Conservation (phyloP, 1,284 basidiomycete species). For the Cryptococcus neoformans region DNA sequence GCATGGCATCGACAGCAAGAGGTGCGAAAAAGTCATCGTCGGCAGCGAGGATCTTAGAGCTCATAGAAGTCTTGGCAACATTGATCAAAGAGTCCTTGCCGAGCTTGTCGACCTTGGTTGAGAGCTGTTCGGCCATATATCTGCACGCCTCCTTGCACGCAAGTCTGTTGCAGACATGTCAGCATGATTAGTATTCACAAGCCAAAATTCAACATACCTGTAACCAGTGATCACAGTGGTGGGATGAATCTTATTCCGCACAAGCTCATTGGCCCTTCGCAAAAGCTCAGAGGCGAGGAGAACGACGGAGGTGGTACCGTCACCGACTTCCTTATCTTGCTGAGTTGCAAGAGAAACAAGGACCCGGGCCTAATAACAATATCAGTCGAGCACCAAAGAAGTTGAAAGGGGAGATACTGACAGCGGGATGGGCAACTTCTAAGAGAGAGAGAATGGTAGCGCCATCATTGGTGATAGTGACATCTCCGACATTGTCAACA, state of each 20-base stretch:
- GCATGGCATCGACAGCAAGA: slow-evolving; percentile 98
- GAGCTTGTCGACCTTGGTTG: slow-evolving; percentile 88
- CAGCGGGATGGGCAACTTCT: slow-evolving; percentile 90
- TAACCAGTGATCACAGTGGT: slow-evolving; percentile 99
- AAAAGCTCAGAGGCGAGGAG: slow-evolving; percentile 95
- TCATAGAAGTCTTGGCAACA: slow-evolving; percentile 98
- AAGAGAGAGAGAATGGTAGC: slow-evolving; percentile 94
- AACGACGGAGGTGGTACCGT: slow-evolving; percentile 98
- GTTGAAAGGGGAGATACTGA: slow-evolving; percentile 22
- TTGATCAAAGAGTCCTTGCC: slow-evolving; percentile 92
- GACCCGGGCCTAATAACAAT: slow-evolving; percentile 61
- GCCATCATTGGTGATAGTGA: slow-evolving; percentile 99
- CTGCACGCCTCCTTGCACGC: slow-evolving; percentile 97
- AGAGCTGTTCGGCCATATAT: slow-evolving; percentile 97
- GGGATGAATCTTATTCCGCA: slow-evolving; percentile 98
- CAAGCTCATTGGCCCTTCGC: slow-evolving; percentile 93
- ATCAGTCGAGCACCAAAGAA: slow-evolving; percentile 5
- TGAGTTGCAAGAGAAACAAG: slow-evolving; percentile 99
- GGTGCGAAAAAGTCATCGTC: slow-evolving; percentile 98
- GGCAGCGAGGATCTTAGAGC: slow-evolving; percentile 96
- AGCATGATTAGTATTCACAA: neutral
- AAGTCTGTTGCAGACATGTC: slow-evolving; percentile 50
- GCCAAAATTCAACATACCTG: slow-evolving; percentile 49
- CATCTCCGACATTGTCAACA: slow-evolving; percentile 99
- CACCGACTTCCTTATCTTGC: slow-evolving; percentile 99